phyloP scores from a whole-genome alignment of 257 asterid genomes.

The Solanum bulbocastanum region DNA sequence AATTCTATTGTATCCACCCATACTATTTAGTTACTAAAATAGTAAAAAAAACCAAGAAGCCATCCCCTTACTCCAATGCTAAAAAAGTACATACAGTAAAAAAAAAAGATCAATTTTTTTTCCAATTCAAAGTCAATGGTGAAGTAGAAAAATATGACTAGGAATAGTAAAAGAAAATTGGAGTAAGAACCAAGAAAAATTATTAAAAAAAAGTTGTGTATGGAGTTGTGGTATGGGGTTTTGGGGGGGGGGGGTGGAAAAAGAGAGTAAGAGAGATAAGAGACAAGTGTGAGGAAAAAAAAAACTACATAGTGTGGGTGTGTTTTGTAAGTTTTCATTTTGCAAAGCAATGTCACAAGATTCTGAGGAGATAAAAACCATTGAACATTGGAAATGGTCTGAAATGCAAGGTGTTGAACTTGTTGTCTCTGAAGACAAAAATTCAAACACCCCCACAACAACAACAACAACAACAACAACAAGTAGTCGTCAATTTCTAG shows the following conservation, averaged over 20 bases:
- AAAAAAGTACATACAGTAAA: background rate
- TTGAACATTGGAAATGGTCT: slow-evolving; percentile 74
- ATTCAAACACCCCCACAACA: background rate
- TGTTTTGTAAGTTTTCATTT: slow-evolving; percentile 5
- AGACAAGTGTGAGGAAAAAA: background rate
- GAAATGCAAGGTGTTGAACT: slow-evolving; percentile 77
- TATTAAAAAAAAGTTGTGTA: background rate
- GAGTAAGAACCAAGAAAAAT: background rate
- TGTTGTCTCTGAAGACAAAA: slow-evolving; percentile 14
- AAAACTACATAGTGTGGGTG: background rate
- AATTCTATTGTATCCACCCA: background rate
- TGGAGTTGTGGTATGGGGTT: background rate
- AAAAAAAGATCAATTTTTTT: background rate
- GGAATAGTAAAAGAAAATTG: background rate
- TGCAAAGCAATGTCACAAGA: slow-evolving; percentile 50
- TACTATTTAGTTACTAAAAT: background rate
- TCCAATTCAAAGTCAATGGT: background rate
- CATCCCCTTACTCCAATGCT: slow-evolving; percentile 4
- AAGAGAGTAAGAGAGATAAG: slow-evolving; percentile 9
- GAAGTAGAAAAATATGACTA: background rate
- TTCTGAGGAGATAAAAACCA: slow-evolving; percentile 44
- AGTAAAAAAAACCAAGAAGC: background rate
- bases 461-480: background rate
- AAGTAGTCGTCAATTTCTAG: background rate
- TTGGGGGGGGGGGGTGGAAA: background rate